Conservation (phyloP, 805 yeast genomes). For the Nakazawaea molendinolei region DNA sequence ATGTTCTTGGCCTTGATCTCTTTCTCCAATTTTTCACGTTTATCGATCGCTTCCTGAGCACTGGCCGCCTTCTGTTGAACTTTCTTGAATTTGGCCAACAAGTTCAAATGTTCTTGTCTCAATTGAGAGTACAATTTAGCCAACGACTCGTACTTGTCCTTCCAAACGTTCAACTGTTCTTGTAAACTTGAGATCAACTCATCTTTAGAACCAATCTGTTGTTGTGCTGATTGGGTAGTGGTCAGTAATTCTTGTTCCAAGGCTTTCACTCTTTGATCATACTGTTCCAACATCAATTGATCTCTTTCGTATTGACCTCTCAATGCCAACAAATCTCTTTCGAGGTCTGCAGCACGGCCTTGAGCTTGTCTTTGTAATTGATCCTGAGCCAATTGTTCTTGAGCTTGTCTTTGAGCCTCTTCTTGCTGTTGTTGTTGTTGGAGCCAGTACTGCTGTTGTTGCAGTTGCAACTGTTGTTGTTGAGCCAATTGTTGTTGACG, state of each 20-base stretch:
- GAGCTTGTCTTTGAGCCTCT: constrained; percentile 62
- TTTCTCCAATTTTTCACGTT: constrained; percentile 73
- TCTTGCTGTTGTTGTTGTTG: constrained; percentile 68
- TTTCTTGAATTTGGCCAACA: constrained; percentile 71
- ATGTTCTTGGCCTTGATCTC: constrained; percentile 81
- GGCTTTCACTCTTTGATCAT: constrained; percentile 77
- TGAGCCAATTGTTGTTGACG: constrained; percentile 57
- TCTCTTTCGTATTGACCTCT: constrained; percentile 82
- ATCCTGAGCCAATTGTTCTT: constrained; percentile 59
- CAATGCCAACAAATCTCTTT: constrained; percentile 69
- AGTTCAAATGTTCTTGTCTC: constrained; percentile 83
- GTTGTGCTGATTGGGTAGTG: constrained; percentile 57
- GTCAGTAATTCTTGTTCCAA: constrained; percentile 66
- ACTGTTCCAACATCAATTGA: constrained; percentile 77
- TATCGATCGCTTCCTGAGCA: constrained; percentile 86
- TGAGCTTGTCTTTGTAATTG: constrained; percentile 71
- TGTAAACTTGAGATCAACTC: constrained; percentile 62
- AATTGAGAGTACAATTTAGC: constrained; percentile 87
- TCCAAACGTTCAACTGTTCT: constrained; percentile 75
- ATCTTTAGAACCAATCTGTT: constrained; percentile 70
- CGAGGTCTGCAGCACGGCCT: constrained; percentile 73
- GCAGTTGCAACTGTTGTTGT: constrained; percentile 61
- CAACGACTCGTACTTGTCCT: constrained; percentile 78
- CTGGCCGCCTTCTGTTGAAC: constrained; percentile 79
- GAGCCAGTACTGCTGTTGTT: constrained; percentile 68